Conservation (phyloP, 192 early-diverging fungal genomes). For the Coemansia sp. region DNA sequence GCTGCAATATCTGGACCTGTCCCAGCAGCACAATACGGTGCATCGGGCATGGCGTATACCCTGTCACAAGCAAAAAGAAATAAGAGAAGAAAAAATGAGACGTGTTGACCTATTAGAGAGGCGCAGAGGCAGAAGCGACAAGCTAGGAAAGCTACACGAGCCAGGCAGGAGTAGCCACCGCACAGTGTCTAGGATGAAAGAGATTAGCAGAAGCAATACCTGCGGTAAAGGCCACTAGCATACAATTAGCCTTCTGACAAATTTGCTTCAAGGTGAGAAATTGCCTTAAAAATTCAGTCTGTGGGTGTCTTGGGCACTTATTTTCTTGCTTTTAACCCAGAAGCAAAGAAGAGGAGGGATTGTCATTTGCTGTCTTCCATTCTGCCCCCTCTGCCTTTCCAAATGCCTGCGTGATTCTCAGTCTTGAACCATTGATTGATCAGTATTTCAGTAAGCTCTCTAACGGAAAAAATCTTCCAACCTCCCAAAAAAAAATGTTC, state of each 20-base stretch:
- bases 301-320: not conserved
- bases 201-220: not conserved
- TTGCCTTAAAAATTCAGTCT: not conserved
- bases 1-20: constrained; percentile 1
- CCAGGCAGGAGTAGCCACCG: not conserved
- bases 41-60: constrained; percentile 10
- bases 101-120: not conserved
- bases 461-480: not conserved
- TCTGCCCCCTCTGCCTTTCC: no score
- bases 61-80: not conserved
- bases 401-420: not conserved
- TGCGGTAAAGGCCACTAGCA: not conserved
- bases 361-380: no score
- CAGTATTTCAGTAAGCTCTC: not conserved
- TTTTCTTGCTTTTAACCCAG: not conserved
- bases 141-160: not conserved
- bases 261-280: not conserved
- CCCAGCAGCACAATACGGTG: constrained; percentile 9
- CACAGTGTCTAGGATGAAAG: not conserved
- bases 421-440: not conserved
- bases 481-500: constrained; percentile 2
- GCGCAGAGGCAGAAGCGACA: not conserved
- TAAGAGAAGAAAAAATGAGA: not conserved
- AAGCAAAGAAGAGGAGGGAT: not conserved
- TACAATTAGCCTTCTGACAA: not conserved